phyloP scores from a whole-genome alignment of 1,284 basidiomycete genomes.

The Melampsora larici-populina region DNA sequence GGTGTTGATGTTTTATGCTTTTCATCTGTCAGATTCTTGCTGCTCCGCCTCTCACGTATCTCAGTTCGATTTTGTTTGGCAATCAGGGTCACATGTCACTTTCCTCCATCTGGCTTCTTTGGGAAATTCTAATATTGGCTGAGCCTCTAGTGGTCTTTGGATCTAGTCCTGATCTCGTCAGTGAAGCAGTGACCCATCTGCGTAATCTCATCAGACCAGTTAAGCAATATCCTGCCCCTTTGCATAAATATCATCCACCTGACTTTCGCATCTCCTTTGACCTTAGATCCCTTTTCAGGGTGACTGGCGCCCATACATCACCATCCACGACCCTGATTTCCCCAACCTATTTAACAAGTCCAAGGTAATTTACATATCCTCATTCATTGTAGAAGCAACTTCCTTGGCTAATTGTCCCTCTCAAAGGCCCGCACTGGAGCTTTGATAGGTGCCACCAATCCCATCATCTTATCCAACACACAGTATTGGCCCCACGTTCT shows the following conservation, averaged over 20 bases:
- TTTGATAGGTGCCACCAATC: conserved; percentile 88
- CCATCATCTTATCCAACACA: conserved; percentile 82
- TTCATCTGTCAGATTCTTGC: conserved; percentile 65
- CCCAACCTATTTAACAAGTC: conserved; percentile 67
- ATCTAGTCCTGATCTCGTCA: conserved; percentile 72
- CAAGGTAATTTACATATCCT: conserved; percentile 3
- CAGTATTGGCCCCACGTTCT: conserved; percentile 85
- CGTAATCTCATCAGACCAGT: conserved; percentile 78
- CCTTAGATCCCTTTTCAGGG: conserved; percentile 63
- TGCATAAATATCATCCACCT: background rate
- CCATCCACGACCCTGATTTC: conserved; percentile 88
- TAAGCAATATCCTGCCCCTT: conserved; percentile 51
- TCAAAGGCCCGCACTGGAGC: conserved; percentile 74
- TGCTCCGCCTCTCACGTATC: conserved; percentile 64
- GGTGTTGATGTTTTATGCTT: conserved; percentile 26
- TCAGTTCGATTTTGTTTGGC: conserved; percentile 50
- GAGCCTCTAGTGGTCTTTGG: conserved; percentile 86
- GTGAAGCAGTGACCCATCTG: conserved; percentile 64
- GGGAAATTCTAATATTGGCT: conserved; percentile 79
- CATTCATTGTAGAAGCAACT: background rate
- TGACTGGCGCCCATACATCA: conserved; percentile 90
- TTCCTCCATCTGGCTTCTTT: conserved; percentile 68
- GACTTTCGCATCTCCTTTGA: background rate
- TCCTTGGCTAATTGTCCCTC: background rate
- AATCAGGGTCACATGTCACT: conserved; percentile 27